Evolutionary conservation across 2,329 filamentous ascomycete genomes (phyloP), one percentile per base, ranked within the genome.

Genomic region (Diaporthe ampelina): DNA sequence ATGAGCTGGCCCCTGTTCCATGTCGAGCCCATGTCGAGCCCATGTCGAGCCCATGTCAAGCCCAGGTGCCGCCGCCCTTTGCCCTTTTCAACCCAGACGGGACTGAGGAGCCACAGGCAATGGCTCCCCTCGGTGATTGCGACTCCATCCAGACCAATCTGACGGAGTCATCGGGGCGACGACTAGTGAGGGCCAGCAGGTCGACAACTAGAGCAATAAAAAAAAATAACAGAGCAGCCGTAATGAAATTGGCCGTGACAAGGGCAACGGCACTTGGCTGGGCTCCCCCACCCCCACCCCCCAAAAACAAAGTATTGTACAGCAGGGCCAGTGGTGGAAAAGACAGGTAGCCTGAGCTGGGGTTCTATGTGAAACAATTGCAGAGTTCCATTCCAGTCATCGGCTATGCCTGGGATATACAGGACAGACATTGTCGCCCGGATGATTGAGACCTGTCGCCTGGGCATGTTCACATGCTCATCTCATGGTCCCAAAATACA

Each of bases 91-190:
- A 56, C 59, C 59, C 52, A 35, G 45, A 32, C 17, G 19, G n/a
- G 35, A 65, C 59, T 54, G 50, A 50, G 70, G 59, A 54, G 59
- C 58, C 69, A 59, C 69, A 52, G 24, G 73, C 71, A 52, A 75
- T 70, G 71, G 50, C 57, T 11, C 37, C 57, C 63, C 59, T 54
- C 71, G 74, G 71, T 74, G 52, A 75, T 75, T 74, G 48, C 74
- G 71, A 71, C 72, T 68, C 74, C 72, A 75, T 74, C 35, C 43
- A 54, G 71, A 40, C 58, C 50, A 57, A 58, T 72, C 48, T 56
- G 67, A 73, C 61, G 29, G 57, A 72, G 70, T 72, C 58, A 45
- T 67, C 56, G 32, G 35, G 32, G 40, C 70, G n/a, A 48, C 57
- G 57, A 24, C 70, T 58, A 54, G 45, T 48, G 52, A 68, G 45